Percentiles rank a stretch among this genome's conserved stretches.
These are phyloP conservation scores for Calonectria honghensis DNA, from an alignment of 2,329 filamentous ascomycete species.

Conservation along the genomic window DNA sequence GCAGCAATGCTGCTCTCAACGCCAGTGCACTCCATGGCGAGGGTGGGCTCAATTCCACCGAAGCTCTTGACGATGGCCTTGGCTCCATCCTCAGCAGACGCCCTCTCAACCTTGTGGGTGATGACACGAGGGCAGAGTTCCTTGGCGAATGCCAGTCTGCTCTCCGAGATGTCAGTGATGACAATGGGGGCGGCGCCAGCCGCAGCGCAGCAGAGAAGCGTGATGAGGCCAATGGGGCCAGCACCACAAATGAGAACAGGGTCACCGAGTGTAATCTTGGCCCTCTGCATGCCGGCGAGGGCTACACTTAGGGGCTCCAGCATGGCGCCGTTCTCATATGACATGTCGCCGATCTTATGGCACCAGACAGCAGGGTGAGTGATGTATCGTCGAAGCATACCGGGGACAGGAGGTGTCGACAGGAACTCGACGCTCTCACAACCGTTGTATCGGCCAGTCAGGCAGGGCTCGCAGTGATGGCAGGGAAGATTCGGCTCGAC, in stretches of 20 bases:
- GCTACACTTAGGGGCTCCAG: conserved; percentile 94
- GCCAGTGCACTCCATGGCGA: conserved; percentile 95
- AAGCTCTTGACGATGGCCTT: conserved; percentile 80
- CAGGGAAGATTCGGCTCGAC: conserved; percentile 97
- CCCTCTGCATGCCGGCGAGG: conserved; percentile 90
- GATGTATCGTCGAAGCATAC: conserved; percentile 92
- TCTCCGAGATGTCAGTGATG: conserved; percentile 95
- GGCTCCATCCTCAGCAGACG: conserved; percentile 82
- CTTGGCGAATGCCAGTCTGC: conserved; percentile 88
- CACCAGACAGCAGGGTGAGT: conserved; percentile 97
- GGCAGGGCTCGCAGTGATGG: conserved; percentile 90
- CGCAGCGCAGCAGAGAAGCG: conserved; percentile 87
- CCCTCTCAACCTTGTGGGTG: conserved; percentile 85
- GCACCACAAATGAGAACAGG: conserved; percentile 93
- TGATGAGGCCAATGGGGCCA: conserved; percentile 94
- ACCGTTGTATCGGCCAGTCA: conserved; percentile 96
- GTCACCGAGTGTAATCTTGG: conserved; percentile 88
- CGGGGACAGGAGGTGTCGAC: conserved; percentile 91
- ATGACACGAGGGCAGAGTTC: conserved; percentile 85
- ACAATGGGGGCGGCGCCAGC: conserved; percentile 93
- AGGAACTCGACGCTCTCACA: conserved; percentile 91
- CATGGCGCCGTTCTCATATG: conserved; percentile 92
- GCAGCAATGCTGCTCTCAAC: conserved; percentile 91
- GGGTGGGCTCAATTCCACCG: conserved; percentile 85
- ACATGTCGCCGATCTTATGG: conserved; percentile 95